Evolutionary conservation across 1,139 yeast species (phyloP).

Genomic region (Geotrichum candidum): DNA sequence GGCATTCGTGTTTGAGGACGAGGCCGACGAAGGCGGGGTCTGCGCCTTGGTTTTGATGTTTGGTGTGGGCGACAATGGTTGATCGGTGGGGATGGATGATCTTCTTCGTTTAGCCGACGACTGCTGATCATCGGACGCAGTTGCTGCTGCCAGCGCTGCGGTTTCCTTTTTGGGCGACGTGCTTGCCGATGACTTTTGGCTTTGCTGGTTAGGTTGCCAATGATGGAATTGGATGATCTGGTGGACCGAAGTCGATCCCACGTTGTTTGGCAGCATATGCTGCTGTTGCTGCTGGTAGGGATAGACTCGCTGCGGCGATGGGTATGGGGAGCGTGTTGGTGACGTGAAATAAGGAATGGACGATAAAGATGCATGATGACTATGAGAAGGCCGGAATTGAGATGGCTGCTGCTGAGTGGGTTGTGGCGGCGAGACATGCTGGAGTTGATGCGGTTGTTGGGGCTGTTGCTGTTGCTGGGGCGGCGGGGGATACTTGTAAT

Average conservation of each 20-base stretch:
- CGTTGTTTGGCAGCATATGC: slow-evolving; percentile 13
- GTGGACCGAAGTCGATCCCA: slow-evolving; percentile 19
- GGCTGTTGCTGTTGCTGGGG: slow-evolving; percentile 19
- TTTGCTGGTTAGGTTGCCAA: slow-evolving; percentile 21
- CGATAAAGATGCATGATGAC: slow-evolving; percentile 19
- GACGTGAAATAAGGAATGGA: slow-evolving; percentile 8
- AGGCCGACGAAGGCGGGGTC: neutral
- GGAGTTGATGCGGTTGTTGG: slow-evolving; percentile 19
- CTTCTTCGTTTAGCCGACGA: slow-evolving; percentile 15
- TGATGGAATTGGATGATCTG: slow-evolving; percentile 22
- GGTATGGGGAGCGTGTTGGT: slow-evolving; percentile 7
- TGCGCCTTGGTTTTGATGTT: neutral
- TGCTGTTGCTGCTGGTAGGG: slow-evolving; percentile 2
- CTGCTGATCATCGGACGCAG: slow-evolving; percentile 4
- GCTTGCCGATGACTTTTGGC: slow-evolving; percentile 13
- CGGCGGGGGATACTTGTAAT: slow-evolving; percentile 21
- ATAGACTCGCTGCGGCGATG: slow-evolving; percentile 10
- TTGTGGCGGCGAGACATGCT: slow-evolving; percentile 15
- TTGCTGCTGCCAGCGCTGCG: slow-evolving; percentile 3
- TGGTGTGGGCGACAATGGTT: neutral
- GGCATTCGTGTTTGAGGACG: slow-evolving; percentile 1
- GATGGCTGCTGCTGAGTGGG: slow-evolving; percentile 5
- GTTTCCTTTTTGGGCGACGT: slow-evolving; percentile 18
- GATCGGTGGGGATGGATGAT: slow-evolving; percentile 13
- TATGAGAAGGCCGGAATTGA: slow-evolving; percentile 17